phyloP scores from a whole-genome alignment of 2,329 filamentous ascomycete genomes.

The Hymenoscyphus albidus region DNA sequence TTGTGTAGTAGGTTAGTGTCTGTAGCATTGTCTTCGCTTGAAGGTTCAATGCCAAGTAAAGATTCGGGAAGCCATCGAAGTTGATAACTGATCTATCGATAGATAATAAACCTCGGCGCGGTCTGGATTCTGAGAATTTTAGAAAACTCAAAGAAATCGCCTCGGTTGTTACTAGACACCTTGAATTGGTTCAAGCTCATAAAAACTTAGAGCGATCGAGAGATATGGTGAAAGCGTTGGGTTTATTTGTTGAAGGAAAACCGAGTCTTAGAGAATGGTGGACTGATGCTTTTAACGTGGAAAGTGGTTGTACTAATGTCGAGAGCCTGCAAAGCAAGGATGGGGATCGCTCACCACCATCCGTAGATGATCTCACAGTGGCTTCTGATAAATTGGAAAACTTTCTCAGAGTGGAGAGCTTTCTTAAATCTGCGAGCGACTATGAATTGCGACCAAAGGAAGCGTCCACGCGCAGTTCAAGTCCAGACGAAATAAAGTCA shows the following conservation, averaged over 20 bases:
- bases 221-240: constrained; percentile 50
- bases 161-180: constrained; percentile 53
- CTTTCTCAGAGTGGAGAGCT: not conserved
- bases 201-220: constrained; percentile 48
- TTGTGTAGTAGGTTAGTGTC: constrained; percentile 42
- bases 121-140: constrained; percentile 45
- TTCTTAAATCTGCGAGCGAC: not conserved
- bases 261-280: constrained; percentile 29
- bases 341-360: not conserved
- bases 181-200: constrained; percentile 51
- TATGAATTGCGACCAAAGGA: not conserved
- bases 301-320: not conserved
- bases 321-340: not conserved
- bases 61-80: too few relatives aligned
- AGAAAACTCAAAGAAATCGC: constrained; percentile 54
- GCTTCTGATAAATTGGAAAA: constrained; percentile 1
- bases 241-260: constrained; percentile 49
- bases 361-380: not conserved
- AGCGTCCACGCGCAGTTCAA: not conserved
- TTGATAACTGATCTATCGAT: not conserved
- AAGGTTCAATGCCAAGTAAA: too few relatives aligned
- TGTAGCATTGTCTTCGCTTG: too few relatives aligned
- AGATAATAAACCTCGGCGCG: constrained; percentile 52
- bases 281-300: constrained; percentile 7
- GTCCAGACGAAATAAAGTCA: not conserved